A percentile compares a stretch with the other conserved stretches of the same genome.
Evolutionary conservation across 2,329 filamentous ascomycete genomes (phyloP).

Genomic region (Blumeria hordei): DNA sequence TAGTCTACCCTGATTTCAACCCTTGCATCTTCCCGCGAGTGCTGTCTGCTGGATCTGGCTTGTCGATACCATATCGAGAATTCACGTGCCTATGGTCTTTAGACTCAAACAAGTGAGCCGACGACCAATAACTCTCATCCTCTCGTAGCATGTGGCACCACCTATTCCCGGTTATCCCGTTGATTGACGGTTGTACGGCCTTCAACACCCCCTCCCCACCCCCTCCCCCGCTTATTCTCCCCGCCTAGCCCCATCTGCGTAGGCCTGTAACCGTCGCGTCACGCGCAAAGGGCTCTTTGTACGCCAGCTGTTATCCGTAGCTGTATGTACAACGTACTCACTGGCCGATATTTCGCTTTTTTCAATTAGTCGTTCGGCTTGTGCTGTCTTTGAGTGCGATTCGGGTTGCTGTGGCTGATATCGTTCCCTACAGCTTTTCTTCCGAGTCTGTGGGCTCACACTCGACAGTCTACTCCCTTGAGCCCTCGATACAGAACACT

Average conservation of each 20-base stretch:
- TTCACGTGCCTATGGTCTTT: neutral
- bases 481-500: slow-evolving; percentile 11
- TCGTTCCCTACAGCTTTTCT: slow-evolving; percentile 13
- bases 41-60: too few relatives aligned
- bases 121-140: neutral
- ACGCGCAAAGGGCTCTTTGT: neutral
- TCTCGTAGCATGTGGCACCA: neutral
- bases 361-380: neutral
- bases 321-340: neutral
- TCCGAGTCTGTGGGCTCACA: slow-evolving; percentile 14
- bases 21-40: neutral
- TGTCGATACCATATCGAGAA: neutral
- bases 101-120: neutral
- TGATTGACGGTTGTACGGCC: neutral
- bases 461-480: slow-evolving; percentile 15
- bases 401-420: slow-evolving; percentile 12
- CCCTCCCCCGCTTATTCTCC: neutral
- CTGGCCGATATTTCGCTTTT: neutral
- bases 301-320: neutral
- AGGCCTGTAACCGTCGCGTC: neutral
- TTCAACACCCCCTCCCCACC: neutral
- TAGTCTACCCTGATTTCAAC: slow-evolving; percentile 11
- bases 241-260: neutral
- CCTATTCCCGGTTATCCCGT: neutral
- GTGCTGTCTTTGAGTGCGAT: slow-evolving; percentile 3